These are phyloP conservation scores for Codiaeum variegatum DNA, from an alignment of 441 rosid species.

Conservation along the genomic window DNA sequence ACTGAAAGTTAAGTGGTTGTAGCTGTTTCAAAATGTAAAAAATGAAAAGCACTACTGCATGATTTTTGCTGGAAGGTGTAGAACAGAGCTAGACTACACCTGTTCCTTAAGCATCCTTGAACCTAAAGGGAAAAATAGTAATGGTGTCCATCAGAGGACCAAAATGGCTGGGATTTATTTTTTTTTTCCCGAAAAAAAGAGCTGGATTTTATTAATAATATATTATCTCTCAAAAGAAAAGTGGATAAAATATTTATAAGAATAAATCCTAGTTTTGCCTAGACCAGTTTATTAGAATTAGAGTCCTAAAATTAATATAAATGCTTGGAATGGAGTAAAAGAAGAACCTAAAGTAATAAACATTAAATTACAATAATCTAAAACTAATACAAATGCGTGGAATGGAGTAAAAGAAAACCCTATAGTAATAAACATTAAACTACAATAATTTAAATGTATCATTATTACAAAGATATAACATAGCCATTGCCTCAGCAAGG, in stretches of 20 bases:
- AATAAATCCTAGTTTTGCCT: background rate
- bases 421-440: background rate
- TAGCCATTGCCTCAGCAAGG: background rate
- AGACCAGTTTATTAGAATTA: background rate
- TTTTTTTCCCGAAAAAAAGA: too few species aligned
- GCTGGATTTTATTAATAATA: background rate
- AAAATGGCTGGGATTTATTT: background rate
- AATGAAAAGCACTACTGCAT: background rate
- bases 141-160: background rate
- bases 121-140: background rate
- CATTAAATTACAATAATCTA: background rate
- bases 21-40: background rate
- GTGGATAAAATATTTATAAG: background rate
- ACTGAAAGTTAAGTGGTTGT: background rate
- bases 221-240: background rate
- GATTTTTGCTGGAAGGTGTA: background rate
- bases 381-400: background rate
- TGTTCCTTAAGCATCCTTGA: background rate
- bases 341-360: background rate
- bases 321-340: background rate
- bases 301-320: background rate
- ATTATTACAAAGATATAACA: background rate
- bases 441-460: background rate
- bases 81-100: background rate
- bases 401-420: background rate